Evolutionary conservation across 257 asterid species (phyloP), one percentile per base, ranked within the genome.

Genomic region (Penstemon barbatus): DNA sequence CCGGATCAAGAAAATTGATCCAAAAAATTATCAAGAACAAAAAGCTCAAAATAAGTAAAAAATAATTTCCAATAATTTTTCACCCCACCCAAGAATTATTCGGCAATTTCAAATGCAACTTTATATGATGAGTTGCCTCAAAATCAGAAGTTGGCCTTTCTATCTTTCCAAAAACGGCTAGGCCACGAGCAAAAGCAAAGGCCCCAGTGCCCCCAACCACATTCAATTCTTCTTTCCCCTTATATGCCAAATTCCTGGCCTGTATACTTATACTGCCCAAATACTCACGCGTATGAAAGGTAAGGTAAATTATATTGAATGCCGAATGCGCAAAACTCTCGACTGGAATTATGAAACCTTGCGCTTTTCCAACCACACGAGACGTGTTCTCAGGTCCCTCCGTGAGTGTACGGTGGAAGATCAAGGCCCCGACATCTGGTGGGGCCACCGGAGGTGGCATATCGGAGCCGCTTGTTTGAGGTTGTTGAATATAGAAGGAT

Each of bases 151-250:
- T 7, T 57, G 48, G 70, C 19, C 18, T 41, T n/a, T 86, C 70
- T n/a, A 78, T 77, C 52, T 78, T 81, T 9, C 79, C 88, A 63
- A 89, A 87, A 53, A 84, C 84, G 7, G 97, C 98, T 61, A 70
- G 49, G 6, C 98, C 97, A 56, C 89, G 86, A 56, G 91, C 96
- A 80, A 87, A 92, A 12, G 96, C 97, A 76, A 89, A 92, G 3
- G 90, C 83, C 0, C 92, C 97, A 2, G 97, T 92, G n/a, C 98
- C 98, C 13, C 97, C 97, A 36, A 92, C 90, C 58, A 92, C 91
- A 51, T 13, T 66, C 38, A 89, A 72, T 59, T 81, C 81, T 72
- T 82, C 84, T 49, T 60, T 72, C 40, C 83, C 77, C 41, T 84
- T 84, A 41, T 78, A 71, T 0, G 46, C 78, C 39, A 91, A 57